Evolutionary conservation across 2,329 filamentous ascomycete genomes (phyloP), one percentile per base, ranked within the genome.

Genomic region (Orbilia oligospora): DNA sequence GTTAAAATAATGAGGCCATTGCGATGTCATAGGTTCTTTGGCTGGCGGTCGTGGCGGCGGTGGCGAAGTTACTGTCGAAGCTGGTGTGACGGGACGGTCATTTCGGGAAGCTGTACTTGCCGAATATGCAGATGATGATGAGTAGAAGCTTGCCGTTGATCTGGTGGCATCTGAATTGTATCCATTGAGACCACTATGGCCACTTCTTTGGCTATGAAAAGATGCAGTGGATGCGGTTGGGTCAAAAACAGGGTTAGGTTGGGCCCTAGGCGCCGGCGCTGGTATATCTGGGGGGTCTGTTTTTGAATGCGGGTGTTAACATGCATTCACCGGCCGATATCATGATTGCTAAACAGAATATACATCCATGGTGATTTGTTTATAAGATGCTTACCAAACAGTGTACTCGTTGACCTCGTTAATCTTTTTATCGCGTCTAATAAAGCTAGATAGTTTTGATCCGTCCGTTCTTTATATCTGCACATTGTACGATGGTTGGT

Each of bases 401-500:
- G 30, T 18, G 73, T 77, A 20, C 73, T 77, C 0, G 73, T 77
- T 22, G 68, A 77, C 36, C 55, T 66, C 5, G 73, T 71, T 20
- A 77, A 10, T 18, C 36, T 53, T 48, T 71, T 77, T n/a, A 77
- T 77, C 18, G 73, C 73, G 18, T 77, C 73, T 22, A 77, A 41
- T 14, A 77, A 41, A 1, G 63, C 51, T 16, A 77, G 53, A 49
- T 77, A 77, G 14, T 77, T 77, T 36, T 77, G 73, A 44, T 77
- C 73, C 2, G 61, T 77, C 16, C 65, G 58, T 18, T 69, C 73
- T 36, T 68, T 69, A 33, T 71, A 77, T 56, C 58, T 49, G 44
- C 73, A 77, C 58, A 77, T 71, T 9, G 73, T 77, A 16, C 73
- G 49, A 22, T 77, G 73, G 27, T 71, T 77, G 16, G 73, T 77